phyloP scores from a whole-genome alignment of 2,329 filamentous ascomycete species.

The Penicillium capsulatum region DNA sequence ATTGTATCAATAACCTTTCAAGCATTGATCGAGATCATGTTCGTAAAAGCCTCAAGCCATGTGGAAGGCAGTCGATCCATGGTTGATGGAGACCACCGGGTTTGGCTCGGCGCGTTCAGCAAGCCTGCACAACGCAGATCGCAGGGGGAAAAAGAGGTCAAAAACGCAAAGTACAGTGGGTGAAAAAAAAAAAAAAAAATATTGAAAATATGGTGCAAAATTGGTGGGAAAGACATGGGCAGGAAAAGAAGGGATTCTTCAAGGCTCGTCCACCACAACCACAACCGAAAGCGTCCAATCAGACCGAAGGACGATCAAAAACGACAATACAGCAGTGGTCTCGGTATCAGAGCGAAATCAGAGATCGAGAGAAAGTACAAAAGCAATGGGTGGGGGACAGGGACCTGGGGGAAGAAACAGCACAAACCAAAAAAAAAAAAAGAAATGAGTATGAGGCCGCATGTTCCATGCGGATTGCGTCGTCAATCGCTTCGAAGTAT shows the following conservation, averaged over 20 bases:
- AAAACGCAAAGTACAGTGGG: slow-evolving; percentile 11
- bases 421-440: not conserved
- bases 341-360: not conserved
- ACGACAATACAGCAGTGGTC: not conserved
- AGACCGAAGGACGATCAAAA: slow-evolving; percentile 1
- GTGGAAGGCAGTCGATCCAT: not conserved
- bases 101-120: not conserved
- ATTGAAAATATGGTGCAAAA: slow-evolving; percentile 11
- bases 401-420: not conserved
- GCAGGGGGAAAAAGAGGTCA: not conserved
- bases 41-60: not conserved
- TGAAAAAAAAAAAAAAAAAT: slow-evolving; percentile 3
- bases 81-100: not conserved
- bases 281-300: slow-evolving; percentile 2
- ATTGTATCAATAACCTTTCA: too few relatives aligned
- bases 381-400: not conserved
- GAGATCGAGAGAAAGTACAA: slow-evolving; percentile 1
- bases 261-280: slow-evolving; percentile 1
- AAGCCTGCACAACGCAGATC: slow-evolving; percentile 3
- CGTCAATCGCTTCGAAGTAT: slow-evolving; percentile 8
- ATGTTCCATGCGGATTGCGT: slow-evolving; percentile 14
- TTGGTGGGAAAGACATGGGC: slow-evolving; percentile 14
- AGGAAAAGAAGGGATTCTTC: slow-evolving; percentile 6
- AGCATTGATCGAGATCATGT: too few relatives aligned
- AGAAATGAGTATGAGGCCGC: not conserved